These are phyloP conservation scores for Geosmithia putterillii DNA, from an alignment of 2,329 filamentous ascomycete species.

Conservation along the genomic window DNA sequence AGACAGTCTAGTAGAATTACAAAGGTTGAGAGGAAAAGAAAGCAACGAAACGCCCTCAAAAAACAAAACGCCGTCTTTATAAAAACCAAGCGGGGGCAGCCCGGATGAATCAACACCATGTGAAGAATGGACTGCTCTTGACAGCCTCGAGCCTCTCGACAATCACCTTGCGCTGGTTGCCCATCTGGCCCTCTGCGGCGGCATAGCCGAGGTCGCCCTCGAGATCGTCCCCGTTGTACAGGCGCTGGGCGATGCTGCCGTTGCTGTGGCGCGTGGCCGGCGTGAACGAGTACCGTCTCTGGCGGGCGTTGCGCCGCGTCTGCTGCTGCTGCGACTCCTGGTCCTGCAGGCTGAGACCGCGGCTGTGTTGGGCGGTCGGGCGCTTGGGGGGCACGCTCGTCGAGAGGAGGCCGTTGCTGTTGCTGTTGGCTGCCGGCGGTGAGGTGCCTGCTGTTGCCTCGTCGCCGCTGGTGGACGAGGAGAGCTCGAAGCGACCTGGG, in stretches of 20 bases:
- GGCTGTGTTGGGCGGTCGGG: slow-evolving; percentile 26
- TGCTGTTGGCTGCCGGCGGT: not conserved
- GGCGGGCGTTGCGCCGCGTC: slow-evolving; percentile 17
- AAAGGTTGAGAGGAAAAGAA: slow-evolving; percentile 3
- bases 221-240: slow-evolving; percentile 59
- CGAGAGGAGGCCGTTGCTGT: not conserved
- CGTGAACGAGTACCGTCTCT: slow-evolving; percentile 42
- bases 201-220: slow-evolving; percentile 93
- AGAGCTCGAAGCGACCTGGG: slow-evolving; percentile 62
- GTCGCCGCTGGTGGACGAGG: slow-evolving; percentile 21
- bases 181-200: slow-evolving; percentile 87
- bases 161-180: slow-evolving; percentile 84
- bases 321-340: slow-evolving; percentile 19
- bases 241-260: slow-evolving; percentile 38
- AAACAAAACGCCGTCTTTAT: no score
- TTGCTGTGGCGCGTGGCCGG: slow-evolving; percentile 32
- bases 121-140: slow-evolving; percentile 94
- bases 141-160: slow-evolving; percentile 93
- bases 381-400: slow-evolving; percentile 7
- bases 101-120: slow-evolving; percentile 61
- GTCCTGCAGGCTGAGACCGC: slow-evolving; percentile 12
- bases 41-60: not conserved
- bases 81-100: no score
- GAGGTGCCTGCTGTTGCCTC: not conserved
- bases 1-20: not conserved